Evolutionary conservation across 148 eudicot genomes (phyloP).

Genomic region (Camellia lanceoleosa): DNA sequence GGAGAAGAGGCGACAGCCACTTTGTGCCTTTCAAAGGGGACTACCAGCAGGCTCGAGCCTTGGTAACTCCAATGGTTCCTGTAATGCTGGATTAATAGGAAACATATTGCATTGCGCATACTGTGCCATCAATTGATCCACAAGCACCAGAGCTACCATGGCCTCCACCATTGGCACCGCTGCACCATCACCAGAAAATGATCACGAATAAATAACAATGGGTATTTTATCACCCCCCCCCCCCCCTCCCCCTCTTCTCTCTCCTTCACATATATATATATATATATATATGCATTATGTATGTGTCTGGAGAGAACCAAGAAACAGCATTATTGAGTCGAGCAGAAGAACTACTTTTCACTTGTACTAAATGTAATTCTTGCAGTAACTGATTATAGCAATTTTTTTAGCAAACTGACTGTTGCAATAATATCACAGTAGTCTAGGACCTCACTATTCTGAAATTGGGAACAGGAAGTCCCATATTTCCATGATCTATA

Average conservation of each 20-base stretch:
- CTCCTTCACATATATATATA: too few species aligned
- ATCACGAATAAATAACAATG: neutral
- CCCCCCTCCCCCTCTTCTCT: neutral
- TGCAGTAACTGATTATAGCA: neutral
- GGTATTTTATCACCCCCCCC: too few species aligned
- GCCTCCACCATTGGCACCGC: constrained; percentile 99
- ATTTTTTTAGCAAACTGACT: too few species aligned
- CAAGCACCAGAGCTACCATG: constrained; percentile 86
- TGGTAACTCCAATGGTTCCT: constrained; percentile 48
- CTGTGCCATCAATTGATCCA: constrained; percentile 86
- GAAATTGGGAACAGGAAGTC: neutral
- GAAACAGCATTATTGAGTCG: too few species aligned
- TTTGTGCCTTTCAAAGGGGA: constrained; percentile 2
- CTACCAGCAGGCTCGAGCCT: constrained; percentile 25
- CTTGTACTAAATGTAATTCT: neutral
- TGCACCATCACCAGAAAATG: constrained; percentile 34
- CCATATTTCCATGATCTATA: neutral
- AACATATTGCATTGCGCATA: constrained; percentile 72
- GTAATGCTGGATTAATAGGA: constrained; percentile 62
- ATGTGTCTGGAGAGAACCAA: too few species aligned
- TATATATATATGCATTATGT: too few species aligned
- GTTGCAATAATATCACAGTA: too few species aligned
- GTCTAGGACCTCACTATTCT: neutral
- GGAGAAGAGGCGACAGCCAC: neutral
- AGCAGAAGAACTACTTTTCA: neutral